Conservation (phyloP, 768 basidiomycete species). For the Lepiota subincarnata region DNA sequence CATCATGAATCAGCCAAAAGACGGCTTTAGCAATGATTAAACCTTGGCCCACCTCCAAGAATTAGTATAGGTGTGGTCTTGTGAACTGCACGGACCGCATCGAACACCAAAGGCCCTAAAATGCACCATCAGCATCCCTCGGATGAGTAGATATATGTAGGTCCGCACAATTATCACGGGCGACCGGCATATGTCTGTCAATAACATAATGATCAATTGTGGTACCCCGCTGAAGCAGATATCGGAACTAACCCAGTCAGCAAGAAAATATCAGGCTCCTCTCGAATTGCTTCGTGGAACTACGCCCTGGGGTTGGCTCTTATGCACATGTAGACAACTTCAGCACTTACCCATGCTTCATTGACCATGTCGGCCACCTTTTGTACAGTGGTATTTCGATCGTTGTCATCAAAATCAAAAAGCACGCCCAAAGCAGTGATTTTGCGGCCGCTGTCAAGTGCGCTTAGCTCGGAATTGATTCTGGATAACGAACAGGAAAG, state of each 20-base stretch:
- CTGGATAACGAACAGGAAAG: conserved; percentile 15
- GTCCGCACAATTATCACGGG: conserved; percentile 57
- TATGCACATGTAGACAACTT: background rate
- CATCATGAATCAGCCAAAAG: background rate
- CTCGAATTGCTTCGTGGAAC: conserved; percentile 76
- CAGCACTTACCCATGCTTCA: conserved; percentile 60
- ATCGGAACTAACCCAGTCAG: conserved; percentile 52
- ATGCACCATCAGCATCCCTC: background rate
- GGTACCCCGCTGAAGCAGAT: background rate
- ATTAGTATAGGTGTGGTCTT: conserved; percentile 76
- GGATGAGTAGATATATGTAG: background rate
- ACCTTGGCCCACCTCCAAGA: conserved; percentile 54
- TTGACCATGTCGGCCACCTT: conserved; percentile 70
- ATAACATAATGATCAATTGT: background rate
- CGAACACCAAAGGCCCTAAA: conserved; percentile 66
- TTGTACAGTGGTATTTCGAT: conserved; percentile 70
- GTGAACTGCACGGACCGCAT: conserved; percentile 71
- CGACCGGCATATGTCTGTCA: conserved; percentile 78
- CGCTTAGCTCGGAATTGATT: background rate
- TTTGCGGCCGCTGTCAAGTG: conserved; percentile 45
- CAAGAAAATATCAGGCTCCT: conserved; percentile 81
- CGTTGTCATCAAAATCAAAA: conserved; percentile 73
- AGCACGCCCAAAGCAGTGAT: conserved; percentile 81
- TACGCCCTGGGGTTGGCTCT: conserved; percentile 19
- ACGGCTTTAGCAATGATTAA: background rate